Conservation (phyloP, 2,329 filamentous ascomycete genomes). For the Cercospora citrullina region DNA sequence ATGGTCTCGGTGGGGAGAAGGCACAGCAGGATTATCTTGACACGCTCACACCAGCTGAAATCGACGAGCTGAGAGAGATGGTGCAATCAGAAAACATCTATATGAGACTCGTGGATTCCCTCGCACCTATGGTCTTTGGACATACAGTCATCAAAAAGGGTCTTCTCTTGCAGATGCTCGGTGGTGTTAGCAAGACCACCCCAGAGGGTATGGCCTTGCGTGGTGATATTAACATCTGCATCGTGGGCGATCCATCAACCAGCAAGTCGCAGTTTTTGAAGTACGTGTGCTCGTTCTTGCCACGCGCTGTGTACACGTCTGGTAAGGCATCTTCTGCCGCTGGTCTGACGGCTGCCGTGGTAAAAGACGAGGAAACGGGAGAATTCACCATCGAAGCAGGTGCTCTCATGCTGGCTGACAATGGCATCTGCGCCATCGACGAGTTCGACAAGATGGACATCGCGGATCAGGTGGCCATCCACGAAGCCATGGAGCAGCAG, state of each 20-base stretch:
- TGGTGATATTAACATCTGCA: constrained; percentile 98
- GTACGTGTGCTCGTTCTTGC: constrained; percentile 96
- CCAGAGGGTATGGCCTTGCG: constrained; percentile 92
- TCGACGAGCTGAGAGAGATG: constrained; percentile 87
- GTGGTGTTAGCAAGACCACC: constrained; percentile 90
- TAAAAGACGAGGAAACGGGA: constrained; percentile 97
- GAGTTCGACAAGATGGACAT: constrained; percentile 99
- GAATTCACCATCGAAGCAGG: constrained; percentile 99
- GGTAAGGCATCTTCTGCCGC: constrained; percentile 97
- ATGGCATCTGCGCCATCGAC: constrained; percentile 96
- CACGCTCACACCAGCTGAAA: constrained; percentile 81
- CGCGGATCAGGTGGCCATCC: constrained; percentile 93
- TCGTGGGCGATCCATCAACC: constrained; percentile 94
- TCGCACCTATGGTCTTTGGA: constrained; percentile 95
- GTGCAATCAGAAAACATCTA: constrained; percentile 97
- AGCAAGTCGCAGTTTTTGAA: constrained; percentile 98
- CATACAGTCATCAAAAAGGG: constrained; percentile 98
- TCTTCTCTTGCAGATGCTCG: constrained; percentile 87
- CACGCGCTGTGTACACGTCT: constrained; percentile 93
- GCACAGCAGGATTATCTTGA: constrained; percentile 85
- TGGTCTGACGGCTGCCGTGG: constrained; percentile 92
- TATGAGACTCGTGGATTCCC: constrained; percentile 83
- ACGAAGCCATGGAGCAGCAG: constrained; percentile 99
- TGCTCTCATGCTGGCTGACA: constrained; percentile 94
- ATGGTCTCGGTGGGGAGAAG: constrained; percentile 71